These are phyloP conservation scores for Protomyces pachydermus DNA, from an alignment of 1,139 yeast species.

Conservation along the genomic window DNA sequence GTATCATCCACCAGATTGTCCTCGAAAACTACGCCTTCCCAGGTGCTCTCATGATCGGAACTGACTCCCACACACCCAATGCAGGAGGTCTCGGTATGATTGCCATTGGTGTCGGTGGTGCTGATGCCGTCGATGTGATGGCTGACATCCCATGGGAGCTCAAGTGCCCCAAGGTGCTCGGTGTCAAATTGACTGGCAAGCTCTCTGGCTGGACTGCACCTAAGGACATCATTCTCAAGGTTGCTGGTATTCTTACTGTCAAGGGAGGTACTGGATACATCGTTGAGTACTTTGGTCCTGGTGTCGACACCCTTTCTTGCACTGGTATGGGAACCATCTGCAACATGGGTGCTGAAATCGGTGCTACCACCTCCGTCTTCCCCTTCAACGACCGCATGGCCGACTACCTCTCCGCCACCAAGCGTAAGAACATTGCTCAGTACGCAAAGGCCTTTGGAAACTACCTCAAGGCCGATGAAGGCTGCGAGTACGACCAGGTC, in stretches of 20 bases:
- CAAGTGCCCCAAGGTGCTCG: constrained; percentile 95
- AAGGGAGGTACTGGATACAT: constrained; percentile 99
- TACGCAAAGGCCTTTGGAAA: constrained; percentile 61
- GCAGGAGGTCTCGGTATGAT: constrained; percentile 99
- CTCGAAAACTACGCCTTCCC: constrained; percentile 98
- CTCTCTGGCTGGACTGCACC: constrained; percentile 99
- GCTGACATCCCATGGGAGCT: constrained; percentile 96
- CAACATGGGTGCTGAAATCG: constrained; percentile 99
- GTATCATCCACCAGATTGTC: constrained; percentile 96
- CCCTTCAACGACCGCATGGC: constrained; percentile 91
- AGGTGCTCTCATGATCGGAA: constrained; percentile 94
- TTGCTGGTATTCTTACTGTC: constrained; percentile 96
- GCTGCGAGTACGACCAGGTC: constrained; percentile 92
- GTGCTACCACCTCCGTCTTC: constrained; percentile 98
- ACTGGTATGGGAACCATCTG: constrained; percentile 99
- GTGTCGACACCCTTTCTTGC: constrained; percentile 92
- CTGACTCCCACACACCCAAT: constrained; percentile 98
- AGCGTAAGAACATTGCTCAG: constrained; percentile 75
- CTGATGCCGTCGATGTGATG: constrained; percentile 98
- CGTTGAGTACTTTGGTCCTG: constrained; percentile 96
- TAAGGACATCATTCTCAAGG: constrained; percentile 90
- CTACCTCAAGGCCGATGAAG: constrained; percentile 83
- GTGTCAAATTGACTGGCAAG: constrained; percentile 93
- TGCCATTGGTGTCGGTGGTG: constrained; percentile 99
- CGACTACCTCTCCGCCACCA: constrained; percentile 83